These are phyloP conservation scores for Umbelopsis sp. DNA, from an alignment of 192 early-diverging fungal species.

Conservation along the genomic window DNA sequence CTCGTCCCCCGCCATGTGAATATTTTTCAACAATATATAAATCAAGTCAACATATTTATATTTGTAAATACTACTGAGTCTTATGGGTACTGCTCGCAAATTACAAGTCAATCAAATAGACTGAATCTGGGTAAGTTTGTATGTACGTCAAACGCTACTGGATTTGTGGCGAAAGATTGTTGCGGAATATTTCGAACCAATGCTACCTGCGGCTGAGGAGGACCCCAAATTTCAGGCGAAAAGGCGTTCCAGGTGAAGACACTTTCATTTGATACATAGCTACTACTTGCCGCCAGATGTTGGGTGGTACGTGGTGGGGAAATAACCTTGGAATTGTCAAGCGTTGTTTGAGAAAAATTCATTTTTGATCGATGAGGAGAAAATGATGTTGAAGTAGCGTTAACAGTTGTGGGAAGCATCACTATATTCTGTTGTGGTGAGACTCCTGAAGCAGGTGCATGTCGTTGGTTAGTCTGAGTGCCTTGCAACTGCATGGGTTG, in stretches of 20 bases:
- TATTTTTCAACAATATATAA: constrained; percentile 69
- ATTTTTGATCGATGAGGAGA: too few relatives aligned
- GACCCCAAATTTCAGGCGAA: not conserved
- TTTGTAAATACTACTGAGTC: not conserved
- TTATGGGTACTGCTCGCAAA: not conserved
- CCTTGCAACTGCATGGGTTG: too few relatives aligned
- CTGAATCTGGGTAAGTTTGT: not conserved
- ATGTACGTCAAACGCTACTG: not conserved
- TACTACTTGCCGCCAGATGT: too few relatives aligned
- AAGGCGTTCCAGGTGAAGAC: not conserved
- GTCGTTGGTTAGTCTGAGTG: too few relatives aligned
- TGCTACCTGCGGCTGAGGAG: not conserved
- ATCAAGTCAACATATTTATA: constrained; percentile 59
- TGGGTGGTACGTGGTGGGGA: not conserved
- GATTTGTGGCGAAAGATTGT: not conserved
- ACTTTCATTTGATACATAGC: not conserved
- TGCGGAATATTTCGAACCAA: not conserved
- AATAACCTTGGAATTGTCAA: not conserved
- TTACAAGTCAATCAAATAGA: not conserved
- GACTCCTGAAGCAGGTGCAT: too few relatives aligned
- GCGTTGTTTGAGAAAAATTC: too few relatives aligned
- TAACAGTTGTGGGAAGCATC: too few relatives aligned
- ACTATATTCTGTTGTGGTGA: too few relatives aligned
- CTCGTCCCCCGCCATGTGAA: constrained; percentile 55
- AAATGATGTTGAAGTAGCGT: too few relatives aligned